Base-by-base conservation (phyloP, 2,329 filamentous ascomycete genomes). In the Metarhizium guizhouense region DNA sequence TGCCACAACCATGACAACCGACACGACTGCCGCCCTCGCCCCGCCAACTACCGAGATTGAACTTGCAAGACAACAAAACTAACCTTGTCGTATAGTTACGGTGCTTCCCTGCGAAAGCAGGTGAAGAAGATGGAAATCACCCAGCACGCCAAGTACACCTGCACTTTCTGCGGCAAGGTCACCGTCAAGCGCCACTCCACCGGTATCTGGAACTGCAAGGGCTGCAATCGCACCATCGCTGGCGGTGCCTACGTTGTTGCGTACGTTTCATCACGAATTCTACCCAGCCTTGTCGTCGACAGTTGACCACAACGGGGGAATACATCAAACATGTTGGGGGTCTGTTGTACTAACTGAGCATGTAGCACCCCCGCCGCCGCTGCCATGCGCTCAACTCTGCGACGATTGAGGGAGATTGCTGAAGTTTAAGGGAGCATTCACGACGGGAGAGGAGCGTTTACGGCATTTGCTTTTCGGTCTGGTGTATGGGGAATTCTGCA, bases 61-160 rank as follows among this genome's bases (percentile, higher is more conserved):
- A 47, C 7, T 34, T 34, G 7, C 10, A 7, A 50, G n/a, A 40
- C 10, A n/a, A 18, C 47, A 14, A 30, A 52, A 42, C 52, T 59
- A 36, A 56, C 47, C 16, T 6, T 1, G 29, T 51, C 25, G 11
- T 16, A 60, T 68, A 93, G 90, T 85, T 95, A 95, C 80, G 94
- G 93, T 92, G 93, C 94, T 75, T 97, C 94, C 72, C 90, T 97
- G 79, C 90, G 92, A 81, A 97, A 97, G 86, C 92, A 76, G 70
- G 73, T 76, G 74, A 97, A 97, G 90, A 96, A 96, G 89, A 96
- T 96, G 88, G 94, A 97, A 87, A 89, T 97, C 77, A 89, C 90
- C 71, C 94, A 97, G 80, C 94, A 99, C 84, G 90, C 91, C 81
- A 88, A 88, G 76, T 97, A 96, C 74, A 86, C 86, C 74, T 97